phyloP scores from a whole-genome alignment of 345 rosid genomes.

The Acer campestre region DNA sequence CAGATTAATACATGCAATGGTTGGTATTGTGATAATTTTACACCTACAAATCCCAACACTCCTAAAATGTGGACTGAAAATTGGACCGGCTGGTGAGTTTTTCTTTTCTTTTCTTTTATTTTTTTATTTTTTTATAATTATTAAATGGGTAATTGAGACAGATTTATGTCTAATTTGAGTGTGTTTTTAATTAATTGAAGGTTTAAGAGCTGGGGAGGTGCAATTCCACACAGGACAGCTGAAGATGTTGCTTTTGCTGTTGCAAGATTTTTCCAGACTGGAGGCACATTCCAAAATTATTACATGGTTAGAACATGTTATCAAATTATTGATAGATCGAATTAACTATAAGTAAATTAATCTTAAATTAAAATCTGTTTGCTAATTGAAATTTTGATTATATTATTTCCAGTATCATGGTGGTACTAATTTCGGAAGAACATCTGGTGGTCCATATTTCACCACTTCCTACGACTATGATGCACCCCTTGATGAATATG shows the following conservation, averaged over 20 bases:
- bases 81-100: slow-evolving; percentile 67
- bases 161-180: too few species aligned
- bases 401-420: slow-evolving; percentile 54
- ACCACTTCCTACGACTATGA: slow-evolving; percentile 62
- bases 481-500: slow-evolving; percentile 66
- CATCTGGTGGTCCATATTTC: slow-evolving; percentile 65
- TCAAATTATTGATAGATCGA: not conserved
- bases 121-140: too few species aligned
- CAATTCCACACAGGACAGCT: slow-evolving; percentile 55
- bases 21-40: slow-evolving; percentile 43
- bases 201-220: slow-evolving; percentile 63
- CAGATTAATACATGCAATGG: slow-evolving; percentile 63
- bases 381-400: not conserved
- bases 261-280: slow-evolving; percentile 58
- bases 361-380: not conserved
- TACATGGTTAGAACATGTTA: slow-evolving; percentile 49
- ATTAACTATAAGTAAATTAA: not conserved
- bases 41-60: slow-evolving; percentile 34
- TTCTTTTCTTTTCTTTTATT: too few species aligned
- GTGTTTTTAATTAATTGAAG: slow-evolving; percentile 18
- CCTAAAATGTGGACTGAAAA: slow-evolving; percentile 79
- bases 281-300: slow-evolving; percentile 63
- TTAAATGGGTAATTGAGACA: too few species aligned
- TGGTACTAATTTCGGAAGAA: slow-evolving; percentile 67
- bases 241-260: slow-evolving; percentile 65